These are phyloP conservation scores for Fusarium mexicanum DNA, from an alignment of 2,329 filamentous ascomycete species.

Conservation along the genomic window DNA sequence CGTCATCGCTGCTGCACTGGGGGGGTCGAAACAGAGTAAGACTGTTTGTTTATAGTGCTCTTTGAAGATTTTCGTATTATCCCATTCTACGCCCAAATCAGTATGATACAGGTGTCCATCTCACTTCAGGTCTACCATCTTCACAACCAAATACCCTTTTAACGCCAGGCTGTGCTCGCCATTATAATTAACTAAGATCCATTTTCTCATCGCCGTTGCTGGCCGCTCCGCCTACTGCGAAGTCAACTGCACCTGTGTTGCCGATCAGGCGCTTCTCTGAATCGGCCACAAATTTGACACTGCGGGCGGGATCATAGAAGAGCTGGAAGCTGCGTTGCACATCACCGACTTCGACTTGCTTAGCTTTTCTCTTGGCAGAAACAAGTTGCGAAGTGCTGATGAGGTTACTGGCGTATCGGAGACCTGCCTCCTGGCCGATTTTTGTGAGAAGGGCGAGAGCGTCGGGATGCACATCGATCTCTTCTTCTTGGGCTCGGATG, in stretches of 20 bases:
- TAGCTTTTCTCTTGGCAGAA: conserved; percentile 83
- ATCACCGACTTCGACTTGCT: conserved; percentile 85
- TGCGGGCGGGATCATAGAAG: conserved; percentile 90
- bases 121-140: conserved; percentile 21
- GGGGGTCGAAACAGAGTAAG: conserved; percentile 9
- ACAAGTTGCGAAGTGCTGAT: conserved; percentile 94
- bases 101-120: conserved; percentile 45
- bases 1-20: not conserved
- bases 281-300: conserved; percentile 88
- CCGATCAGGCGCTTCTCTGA: conserved; percentile 95
- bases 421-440: conserved; percentile 90
- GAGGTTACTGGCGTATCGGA: conserved; percentile 97
- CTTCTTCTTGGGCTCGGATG: conserved; percentile 94
- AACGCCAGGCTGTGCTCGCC: conserved; percentile 46
- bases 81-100: conserved; percentile 43
- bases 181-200: conserved; percentile 54
- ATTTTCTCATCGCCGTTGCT: conserved; percentile 56
- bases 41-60: conserved; percentile 22
- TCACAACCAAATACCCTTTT: conserved; percentile 35
- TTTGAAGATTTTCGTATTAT: conserved; percentile 22
- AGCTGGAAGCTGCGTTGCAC: conserved; percentile 93
- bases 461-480: conserved; percentile 89
- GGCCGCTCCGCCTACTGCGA: conserved; percentile 56
- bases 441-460: conserved; percentile 93
- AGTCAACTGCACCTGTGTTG: conserved; percentile 81